Base-by-base conservation (phyloP, 2,329 filamentous ascomycete genomes). In the Verruconis gallopava region DNA sequence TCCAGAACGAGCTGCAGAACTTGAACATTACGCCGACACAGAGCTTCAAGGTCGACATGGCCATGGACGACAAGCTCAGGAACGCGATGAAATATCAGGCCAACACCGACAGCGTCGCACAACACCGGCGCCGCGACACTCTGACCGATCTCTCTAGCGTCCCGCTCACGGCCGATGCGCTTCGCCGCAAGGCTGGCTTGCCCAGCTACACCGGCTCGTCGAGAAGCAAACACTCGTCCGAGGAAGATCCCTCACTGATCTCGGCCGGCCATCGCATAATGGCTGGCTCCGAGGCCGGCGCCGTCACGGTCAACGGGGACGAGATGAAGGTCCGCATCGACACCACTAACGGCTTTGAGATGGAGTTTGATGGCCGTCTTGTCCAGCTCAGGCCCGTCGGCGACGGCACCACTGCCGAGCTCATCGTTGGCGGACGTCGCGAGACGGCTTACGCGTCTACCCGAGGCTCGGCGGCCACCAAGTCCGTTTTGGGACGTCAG, bases 281-380 rank as follows among this genome's bases (percentile, higher is more conserved):
- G 5, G 19, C 34, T 11, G 21, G 18, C 20, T 38, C 36, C 17
- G 41, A 43, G 19, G 19, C 12, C 3, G 41, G 34, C 11, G 14
- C 17, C 22, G 34, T 30, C 18, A 43, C 21, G 5, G 30, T 36
- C 21, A 19, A n/a, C 11, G 41, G 35, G 4, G 41, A 40, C 5
- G 42, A 40, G 19, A 34, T 44, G 28, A 44, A 43, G 19, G 20
- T 44, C 3, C 42, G 42, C 37, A 44, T 44, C 14, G 42, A 44
- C 20, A 28, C 25, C 22, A 19, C 17, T 14, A 39, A 40, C 18
- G 42, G 28, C 37, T 44, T 40, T 17, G 42, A 44, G 4, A 44
- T 44, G 37, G 42, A 44, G 5, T 34, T 40, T 20, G 37, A 40
- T 20, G 42, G 42, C 9, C 28, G 37, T 6, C 17, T 19, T 5